phyloP scores from a whole-genome alignment of 1,139 yeast genomes.

The Arxiozyma telluris region DNA sequence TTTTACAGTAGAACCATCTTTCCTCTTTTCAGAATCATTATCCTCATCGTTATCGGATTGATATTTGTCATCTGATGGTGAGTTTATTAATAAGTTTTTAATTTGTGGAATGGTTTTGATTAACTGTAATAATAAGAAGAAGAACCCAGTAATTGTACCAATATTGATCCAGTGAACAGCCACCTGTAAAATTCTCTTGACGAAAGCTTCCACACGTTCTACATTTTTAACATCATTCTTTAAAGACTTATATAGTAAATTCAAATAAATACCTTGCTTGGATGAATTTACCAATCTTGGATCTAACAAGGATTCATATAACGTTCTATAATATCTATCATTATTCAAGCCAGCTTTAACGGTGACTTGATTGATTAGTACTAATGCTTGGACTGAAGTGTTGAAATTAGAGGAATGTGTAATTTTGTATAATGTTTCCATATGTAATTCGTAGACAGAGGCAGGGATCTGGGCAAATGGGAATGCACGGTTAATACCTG shows the following conservation, averaged over 20 bases:
- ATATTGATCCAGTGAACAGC: slow-evolving; percentile 79
- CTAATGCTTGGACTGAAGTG: slow-evolving; percentile 87
- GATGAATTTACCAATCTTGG: slow-evolving; percentile 75
- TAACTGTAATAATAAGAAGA: slow-evolving; percentile 65
- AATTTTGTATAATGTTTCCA: slow-evolving; percentile 76
- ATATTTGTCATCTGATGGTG: slow-evolving; percentile 33
- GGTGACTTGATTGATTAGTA: slow-evolving; percentile 70
- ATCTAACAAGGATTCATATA: slow-evolving; percentile 84
- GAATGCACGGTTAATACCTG: slow-evolving; percentile 94
- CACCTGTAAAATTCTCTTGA: slow-evolving; percentile 80
- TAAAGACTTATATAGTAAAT: slow-evolving; percentile 74
- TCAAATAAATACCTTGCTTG: slow-evolving; percentile 81
- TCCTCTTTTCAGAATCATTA: slow-evolving; percentile 3
- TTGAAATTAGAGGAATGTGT: slow-evolving; percentile 93
- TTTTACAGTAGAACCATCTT: slow-evolving; percentile 16
- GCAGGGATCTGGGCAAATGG: slow-evolving; percentile 79
- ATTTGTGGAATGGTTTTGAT: slow-evolving; percentile 44
- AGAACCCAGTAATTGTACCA: slow-evolving; percentile 88
- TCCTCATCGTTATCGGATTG: slow-evolving; percentile 30
- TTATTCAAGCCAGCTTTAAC: slow-evolving; percentile 46
- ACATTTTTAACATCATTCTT: slow-evolving; percentile 54
- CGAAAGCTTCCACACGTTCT: slow-evolving; percentile 76
- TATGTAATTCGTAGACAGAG: slow-evolving; percentile 64
- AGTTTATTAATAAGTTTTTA: slow-evolving; percentile 40
- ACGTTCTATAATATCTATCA: slow-evolving; percentile 78